phyloP scores from a whole-genome alignment of 129 eudicot genomes.

The Cynara cardunculus region DNA sequence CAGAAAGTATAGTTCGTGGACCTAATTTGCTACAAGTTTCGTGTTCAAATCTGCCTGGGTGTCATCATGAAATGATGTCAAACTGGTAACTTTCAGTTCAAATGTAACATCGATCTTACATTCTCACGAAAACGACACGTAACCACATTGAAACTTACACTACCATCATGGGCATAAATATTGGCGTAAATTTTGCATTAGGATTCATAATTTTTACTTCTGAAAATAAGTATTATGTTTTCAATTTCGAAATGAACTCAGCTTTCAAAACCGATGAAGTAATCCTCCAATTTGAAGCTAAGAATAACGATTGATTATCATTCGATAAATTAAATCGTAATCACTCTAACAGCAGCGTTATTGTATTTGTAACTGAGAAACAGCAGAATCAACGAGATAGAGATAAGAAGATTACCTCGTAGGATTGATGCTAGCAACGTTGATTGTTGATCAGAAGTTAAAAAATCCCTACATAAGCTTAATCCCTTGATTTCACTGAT shows the following conservation, averaged over 20 bases:
- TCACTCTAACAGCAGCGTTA: neutral
- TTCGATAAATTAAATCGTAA: neutral
- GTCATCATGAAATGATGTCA: neutral
- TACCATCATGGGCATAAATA: neutral
- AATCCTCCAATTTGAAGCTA: neutral
- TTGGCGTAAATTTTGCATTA: neutral
- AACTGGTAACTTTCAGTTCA: neutral
- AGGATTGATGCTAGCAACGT: constrained; percentile 54
- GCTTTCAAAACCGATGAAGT: neutral
- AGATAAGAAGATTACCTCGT: constrained; percentile 40
- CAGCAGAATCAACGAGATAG: neutral
- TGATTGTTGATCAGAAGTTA: constrained; percentile 58
- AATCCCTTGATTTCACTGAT: constrained; percentile 54
- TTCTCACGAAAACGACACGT: neutral
- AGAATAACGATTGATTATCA: neutral
- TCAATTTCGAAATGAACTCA: neutral
- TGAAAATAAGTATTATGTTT: neutral
- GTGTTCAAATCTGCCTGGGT: neutral
- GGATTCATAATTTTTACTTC: neutral
- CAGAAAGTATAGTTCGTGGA: neutral
- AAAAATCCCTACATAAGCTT: constrained; percentile 60
- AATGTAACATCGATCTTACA: neutral
- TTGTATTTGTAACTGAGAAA: neutral
- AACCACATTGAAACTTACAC: neutral
- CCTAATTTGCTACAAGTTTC: constrained; percentile 4